Evolutionary conservation across 331 rosid genomes (phyloP), one percentile per base, ranked within the genome.

Genomic region (Telfairia occidentalis): DNA sequence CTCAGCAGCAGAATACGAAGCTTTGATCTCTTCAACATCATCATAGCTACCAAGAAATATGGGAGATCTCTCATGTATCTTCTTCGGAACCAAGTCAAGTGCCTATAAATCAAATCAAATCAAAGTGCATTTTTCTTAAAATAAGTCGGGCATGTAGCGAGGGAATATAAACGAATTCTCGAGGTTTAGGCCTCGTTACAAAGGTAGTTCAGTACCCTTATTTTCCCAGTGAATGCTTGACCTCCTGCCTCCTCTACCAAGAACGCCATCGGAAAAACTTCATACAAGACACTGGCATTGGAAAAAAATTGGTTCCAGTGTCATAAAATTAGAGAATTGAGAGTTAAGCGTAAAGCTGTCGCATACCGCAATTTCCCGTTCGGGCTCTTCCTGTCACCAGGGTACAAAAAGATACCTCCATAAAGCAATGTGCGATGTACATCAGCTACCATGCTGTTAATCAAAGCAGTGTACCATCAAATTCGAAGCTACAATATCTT

Each of bases 171-270:
- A 23, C 1, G 23, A 69, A 42, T 48, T 24, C 74, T 67, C 13
- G 13, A 67, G 52, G n/a, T 40, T 21, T 23, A 23, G 7, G 40
- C 10, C 34, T 38, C 5, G 30, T 37, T 8, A 64, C 18, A 19
- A 64, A 19, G n/a, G 2, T 1, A 1, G 72, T 34, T 88, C 90
- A 2, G 35, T 40, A 92, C 96, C 92, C 96, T 75, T 80, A 82
- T 81, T 73, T 89, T 92, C 83, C 98, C 96, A 0, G 98, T 92
- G 87, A 92, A 92, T 11, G 96, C 78, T 74, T 88, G 92, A 64
- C 97, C 97, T 73, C 95, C 97, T 19, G 97, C 97, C n/a, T 89
- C 89, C 82, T 92, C 98, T 90, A 92, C 69, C 87, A 92, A 81
- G 81, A 88, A 92, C 26, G 98, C 90, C 98, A 92, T 90, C 5